Percentiles rank a stretch among this genome's conserved stretches.
Conservation (phyloP, 257 asterid species). For the Salvia rosmarinus region DNA sequence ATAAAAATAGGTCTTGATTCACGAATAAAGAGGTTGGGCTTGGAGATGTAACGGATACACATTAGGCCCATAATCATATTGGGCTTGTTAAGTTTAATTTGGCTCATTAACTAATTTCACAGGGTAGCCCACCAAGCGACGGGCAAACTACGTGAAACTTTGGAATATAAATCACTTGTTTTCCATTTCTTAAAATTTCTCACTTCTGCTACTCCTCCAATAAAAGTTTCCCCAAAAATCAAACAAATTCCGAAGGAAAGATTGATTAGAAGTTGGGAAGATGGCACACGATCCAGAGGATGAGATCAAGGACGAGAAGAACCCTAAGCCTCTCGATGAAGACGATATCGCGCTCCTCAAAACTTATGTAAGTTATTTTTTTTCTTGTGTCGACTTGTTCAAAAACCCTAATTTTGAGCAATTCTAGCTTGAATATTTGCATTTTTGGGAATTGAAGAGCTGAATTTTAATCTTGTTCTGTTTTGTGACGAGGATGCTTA, state of each 20-base stretch:
- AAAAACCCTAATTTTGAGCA: slow-evolving; percentile 42
- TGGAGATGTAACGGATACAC: neutral
- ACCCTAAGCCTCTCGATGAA: slow-evolving; percentile 86
- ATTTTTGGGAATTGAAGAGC: neutral
- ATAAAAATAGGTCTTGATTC: neutral
- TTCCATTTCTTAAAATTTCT: neutral
- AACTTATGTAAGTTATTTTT: slow-evolving; percentile 55
- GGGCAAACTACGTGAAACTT: slow-evolving; percentile 11
- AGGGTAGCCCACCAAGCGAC: neutral
- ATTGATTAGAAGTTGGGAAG: neutral
- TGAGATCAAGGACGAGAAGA: slow-evolving; percentile 93
- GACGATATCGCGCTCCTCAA: slow-evolving; percentile 95
- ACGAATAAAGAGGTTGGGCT: neutral
- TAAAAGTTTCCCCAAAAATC: slow-evolving; percentile 29
- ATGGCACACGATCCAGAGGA: slow-evolving; percentile 70
- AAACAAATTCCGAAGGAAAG: neutral
- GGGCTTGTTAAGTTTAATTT: neutral
- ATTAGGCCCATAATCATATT: slow-evolving; percentile 2
- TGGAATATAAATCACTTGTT: neutral
- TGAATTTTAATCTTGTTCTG: neutral
- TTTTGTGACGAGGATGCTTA: slow-evolving; percentile 1
- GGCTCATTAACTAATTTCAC: slow-evolving; percentile 3
- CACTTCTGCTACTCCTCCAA: slow-evolving; percentile 37
- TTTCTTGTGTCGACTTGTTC: neutral
- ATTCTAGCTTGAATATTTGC: neutral